Conservation (phyloP, 2,329 filamentous ascomycete genomes). For the Falciphora oryzae region DNA sequence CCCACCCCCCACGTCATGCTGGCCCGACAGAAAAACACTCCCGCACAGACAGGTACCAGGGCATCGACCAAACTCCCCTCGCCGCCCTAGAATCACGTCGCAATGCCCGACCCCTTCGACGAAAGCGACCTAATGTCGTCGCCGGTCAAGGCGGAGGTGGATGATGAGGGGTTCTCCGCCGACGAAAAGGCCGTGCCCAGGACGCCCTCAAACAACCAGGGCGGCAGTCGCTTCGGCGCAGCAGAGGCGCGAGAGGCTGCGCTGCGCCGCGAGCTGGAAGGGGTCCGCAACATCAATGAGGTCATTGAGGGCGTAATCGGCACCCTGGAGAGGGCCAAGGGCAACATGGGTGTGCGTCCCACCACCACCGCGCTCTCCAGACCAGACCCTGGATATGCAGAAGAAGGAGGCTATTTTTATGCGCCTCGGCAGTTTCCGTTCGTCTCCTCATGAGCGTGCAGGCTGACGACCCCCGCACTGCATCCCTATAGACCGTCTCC, state of each 20-base stretch:
- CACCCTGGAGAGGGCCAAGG: slow-evolving; percentile 64
- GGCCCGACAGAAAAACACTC: neutral
- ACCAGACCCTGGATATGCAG: neutral
- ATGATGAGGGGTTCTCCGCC: slow-evolving; percentile 40
- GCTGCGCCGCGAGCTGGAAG: slow-evolving; percentile 73
- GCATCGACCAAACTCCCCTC: neutral
- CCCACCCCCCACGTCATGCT: neutral
- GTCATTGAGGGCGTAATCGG: slow-evolving; percentile 75
- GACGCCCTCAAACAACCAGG: slow-evolving; percentile 28
- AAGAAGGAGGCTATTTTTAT: neutral
- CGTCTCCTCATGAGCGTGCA: neutral
- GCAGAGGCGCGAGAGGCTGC: slow-evolving; percentile 67
- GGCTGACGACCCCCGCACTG: slow-evolving; percentile 2
- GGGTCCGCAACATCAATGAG: slow-evolving; percentile 78
- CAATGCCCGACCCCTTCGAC: slow-evolving; percentile 11
- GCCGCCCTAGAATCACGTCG: neutral
- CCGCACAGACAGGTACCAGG: neutral
- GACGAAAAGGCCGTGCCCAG: slow-evolving; percentile 30
- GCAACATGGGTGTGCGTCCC: slow-evolving; percentile 65
- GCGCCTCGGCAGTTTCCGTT: neutral
- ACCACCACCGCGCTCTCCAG: neutral
- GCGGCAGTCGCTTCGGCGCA: slow-evolving; percentile 44
- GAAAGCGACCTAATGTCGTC: slow-evolving; percentile 20
- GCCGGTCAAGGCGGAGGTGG: slow-evolving; percentile 14
- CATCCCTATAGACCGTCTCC: slow-evolving; percentile 61